phyloP scores from a whole-genome alignment of 768 basidiomycete species.

The Chalciporus chontae region DNA sequence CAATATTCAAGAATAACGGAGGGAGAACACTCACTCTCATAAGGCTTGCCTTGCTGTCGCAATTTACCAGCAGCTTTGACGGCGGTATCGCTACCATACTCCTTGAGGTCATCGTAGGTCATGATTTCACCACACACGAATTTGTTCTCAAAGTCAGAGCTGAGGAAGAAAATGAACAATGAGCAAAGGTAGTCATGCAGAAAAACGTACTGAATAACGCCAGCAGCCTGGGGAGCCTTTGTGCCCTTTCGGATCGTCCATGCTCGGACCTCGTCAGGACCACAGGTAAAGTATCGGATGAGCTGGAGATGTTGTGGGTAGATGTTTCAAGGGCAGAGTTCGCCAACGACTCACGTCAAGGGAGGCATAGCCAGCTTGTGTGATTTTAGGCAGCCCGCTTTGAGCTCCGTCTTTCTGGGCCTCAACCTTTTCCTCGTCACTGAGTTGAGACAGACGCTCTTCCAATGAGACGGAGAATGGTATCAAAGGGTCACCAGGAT shows the following conservation, averaged over 20 bases:
- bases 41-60: constrained; percentile 94
- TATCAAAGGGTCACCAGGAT: constrained; percentile 92
- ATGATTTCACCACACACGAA: constrained; percentile 98
- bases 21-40: constrained; percentile 66
- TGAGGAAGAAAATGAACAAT: constrained; percentile 24
- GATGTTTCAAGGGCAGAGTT: not conserved
- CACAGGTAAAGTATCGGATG: constrained; percentile 96
- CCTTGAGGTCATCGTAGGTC: constrained; percentile 85
- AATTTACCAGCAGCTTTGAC: constrained; percentile 96
- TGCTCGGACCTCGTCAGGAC: constrained; percentile 94
- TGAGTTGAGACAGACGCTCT: constrained; percentile 71
- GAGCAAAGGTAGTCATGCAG: not conserved
- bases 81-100: constrained; percentile 83
- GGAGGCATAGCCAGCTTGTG: constrained; percentile 85
- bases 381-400: constrained; percentile 87
- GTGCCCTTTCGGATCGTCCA: constrained; percentile 96
- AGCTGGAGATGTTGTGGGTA: constrained; percentile 44
- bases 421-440: constrained; percentile 66
- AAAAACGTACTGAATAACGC: constrained; percentile 85
- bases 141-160: constrained; percentile 97
- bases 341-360: constrained; percentile 58
- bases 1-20: not conserved
- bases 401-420: constrained; percentile 76
- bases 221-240: constrained; percentile 95
- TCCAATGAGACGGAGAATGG: constrained; percentile 97